Evolutionary conservation across 345 rosid genomes (phyloP).

Genomic region (Citrus australasica): DNA sequence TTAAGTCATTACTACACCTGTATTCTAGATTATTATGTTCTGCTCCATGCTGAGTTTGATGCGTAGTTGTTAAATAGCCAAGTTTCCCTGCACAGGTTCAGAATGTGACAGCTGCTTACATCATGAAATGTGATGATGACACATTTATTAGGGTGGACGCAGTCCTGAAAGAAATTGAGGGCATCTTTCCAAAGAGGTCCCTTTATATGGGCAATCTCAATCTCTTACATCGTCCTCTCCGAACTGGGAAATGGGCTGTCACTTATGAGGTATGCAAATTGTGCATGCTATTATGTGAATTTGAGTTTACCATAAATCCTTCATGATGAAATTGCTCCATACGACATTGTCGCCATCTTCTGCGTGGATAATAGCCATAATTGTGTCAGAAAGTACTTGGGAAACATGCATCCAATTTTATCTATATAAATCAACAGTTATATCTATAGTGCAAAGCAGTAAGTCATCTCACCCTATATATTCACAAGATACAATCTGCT

Average conservation of each 20-base stretch:
- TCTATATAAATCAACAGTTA: background rate
- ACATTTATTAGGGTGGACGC: slow-evolving; percentile 81
- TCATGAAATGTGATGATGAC: slow-evolving; percentile 98
- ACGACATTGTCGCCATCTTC: background rate
- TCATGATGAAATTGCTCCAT: background rate
- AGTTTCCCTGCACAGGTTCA: slow-evolving; percentile 51
- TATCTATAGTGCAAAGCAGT: background rate
- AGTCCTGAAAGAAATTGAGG: slow-evolving; percentile 73
- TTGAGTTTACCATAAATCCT: background rate
- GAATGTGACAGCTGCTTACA: slow-evolving; percentile 74
- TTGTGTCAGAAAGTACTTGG: background rate
- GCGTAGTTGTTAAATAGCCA: background rate
- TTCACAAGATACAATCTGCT: background rate
- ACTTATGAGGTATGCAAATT: slow-evolving; percentile 71
- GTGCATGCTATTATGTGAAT: background rate
- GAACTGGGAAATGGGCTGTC: slow-evolving; percentile 96
- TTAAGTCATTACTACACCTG: background rate
- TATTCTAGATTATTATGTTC: background rate
- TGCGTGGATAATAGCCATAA: background rate
- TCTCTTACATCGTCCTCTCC: slow-evolving; percentile 89
- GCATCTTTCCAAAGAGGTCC: slow-evolving; percentile 52
- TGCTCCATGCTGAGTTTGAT: background rate
- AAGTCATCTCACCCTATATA: background rate
- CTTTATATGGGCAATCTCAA: slow-evolving; percentile 98
- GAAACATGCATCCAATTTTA: background rate